phyloP scores from a whole-genome alignment of 345 rosid species.

The Aurinia saxatilis region DNA sequence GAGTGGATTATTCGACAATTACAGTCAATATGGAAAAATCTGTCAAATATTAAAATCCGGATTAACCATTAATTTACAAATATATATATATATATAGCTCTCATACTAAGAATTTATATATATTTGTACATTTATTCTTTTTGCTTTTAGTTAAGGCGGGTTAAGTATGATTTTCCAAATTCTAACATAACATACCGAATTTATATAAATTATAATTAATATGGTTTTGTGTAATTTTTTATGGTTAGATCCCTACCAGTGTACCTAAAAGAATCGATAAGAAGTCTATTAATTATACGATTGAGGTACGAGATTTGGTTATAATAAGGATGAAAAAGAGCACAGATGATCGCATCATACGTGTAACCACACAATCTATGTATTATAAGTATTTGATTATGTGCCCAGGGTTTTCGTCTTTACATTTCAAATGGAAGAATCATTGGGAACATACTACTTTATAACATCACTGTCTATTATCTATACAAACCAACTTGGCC shows the following conservation, averaged over 20 bases:
- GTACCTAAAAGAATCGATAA: neutral
- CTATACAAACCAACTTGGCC: conserved; percentile 18
- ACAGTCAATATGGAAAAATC: too few relatives aligned
- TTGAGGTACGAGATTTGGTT: conserved; percentile 10
- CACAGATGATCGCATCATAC: conserved; percentile 22
- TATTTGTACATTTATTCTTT: too few relatives aligned
- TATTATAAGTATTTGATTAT: neutral
- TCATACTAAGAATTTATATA: too few relatives aligned
- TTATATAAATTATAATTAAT: too few relatives aligned
- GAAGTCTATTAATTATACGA: neutral
- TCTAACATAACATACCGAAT: too few relatives aligned
- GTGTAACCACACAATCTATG: conserved; percentile 30
- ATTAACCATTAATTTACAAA: too few relatives aligned
- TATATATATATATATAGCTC: too few relatives aligned
- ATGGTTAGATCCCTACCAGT: conserved; percentile 2
- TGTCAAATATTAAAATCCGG: too few relatives aligned
- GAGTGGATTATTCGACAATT: too few relatives aligned
- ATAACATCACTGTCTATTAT: conserved; percentile 13
- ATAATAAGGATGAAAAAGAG: neutral
- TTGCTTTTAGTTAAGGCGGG: too few relatives aligned
- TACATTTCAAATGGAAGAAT: conserved; percentile 20
- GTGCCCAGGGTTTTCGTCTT: conserved; percentile 4
- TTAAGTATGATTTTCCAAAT: too few relatives aligned
- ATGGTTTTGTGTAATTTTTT: too few relatives aligned
- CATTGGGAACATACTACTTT: conserved; percentile 18